Base-by-base conservation (phyloP, 2,329 filamentous ascomycete species). In the Colletotrichum sp. region DNA sequence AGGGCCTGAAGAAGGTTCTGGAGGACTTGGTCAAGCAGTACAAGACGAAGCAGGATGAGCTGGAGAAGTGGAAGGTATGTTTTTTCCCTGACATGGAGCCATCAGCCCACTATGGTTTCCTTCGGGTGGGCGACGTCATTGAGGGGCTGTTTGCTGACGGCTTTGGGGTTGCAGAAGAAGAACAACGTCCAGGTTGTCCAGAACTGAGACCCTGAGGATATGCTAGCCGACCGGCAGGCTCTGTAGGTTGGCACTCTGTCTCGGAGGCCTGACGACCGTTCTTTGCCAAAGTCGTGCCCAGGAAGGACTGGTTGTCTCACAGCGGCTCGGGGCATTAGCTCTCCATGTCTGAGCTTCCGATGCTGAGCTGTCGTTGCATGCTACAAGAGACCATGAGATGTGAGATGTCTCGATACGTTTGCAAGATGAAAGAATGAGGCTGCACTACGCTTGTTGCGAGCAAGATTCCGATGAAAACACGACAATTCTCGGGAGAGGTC, bases 21-120 rank as follows among this genome's bases (percentile, higher is more conserved):
- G 96, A 98, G 78, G 96, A 98, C 84, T 88, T 99, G 78, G 91
- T 99, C 79, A 98, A 98, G 90, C 95, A 98, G 87, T 99, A 99
- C 90, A 98, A 98, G 89, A 88, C 89, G 36, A 98, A 98, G 87
- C 96, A 99, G 85, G 93, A 95, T 57, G 97, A 99, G 83, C 92
- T 99, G 89, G 96, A 99, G 84, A 96, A 94, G 85, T 99, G 97
- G 97, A 99, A 99, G 95, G 96, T 98, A 87, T 75, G 92, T 82
- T 16, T 9, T 61, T 22, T 25, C 0, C 34, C 25, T 32, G 67
- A 9, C 36, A 32, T 27, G 32, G 25, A 15, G 59, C 52, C 44
- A 52, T 7, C 44, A 25, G 44, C 44, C 44, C 44, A 52, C 44
- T 25, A 22, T 52, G 44, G 7, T 52, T 52, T 13, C n/a, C n/a